These are phyloP conservation scores for Phragmites australis DNA, from an alignment of 176 grass and related monocot genomes.

Conservation along the genomic window DNA sequence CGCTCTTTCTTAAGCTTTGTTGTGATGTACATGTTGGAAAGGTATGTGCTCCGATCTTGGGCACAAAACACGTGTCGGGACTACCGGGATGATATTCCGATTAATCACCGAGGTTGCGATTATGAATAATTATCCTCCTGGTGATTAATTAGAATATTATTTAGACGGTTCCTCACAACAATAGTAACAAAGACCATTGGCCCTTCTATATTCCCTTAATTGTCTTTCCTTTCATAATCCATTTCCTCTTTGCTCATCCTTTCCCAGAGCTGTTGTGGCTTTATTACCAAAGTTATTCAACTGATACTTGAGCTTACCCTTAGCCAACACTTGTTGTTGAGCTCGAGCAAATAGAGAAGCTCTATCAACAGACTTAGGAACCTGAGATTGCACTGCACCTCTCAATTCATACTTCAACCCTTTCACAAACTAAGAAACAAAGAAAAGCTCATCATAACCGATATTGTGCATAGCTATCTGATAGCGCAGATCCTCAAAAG, in stretches of 20 bases:
- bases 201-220: background rate
- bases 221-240: background rate
- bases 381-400: background rate
- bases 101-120: too few relatives aligned
- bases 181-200: background rate
- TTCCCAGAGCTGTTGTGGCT: too few relatives aligned
- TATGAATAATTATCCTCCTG: too few relatives aligned
- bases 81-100: too few relatives aligned
- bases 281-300: too few relatives aligned
- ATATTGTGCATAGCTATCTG: background rate
- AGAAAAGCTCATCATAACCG: background rate
- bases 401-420: background rate
- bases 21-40: too few relatives aligned
- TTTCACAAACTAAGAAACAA: background rate
- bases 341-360: background rate
- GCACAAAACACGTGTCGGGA: too few relatives aligned
- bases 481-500: background rate
- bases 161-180: too few relatives aligned
- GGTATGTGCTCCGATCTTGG: too few relatives aligned
- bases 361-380: fast-evolving
- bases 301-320: background rate
- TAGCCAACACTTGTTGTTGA: background rate
- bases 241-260: fast-evolving
- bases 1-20: too few relatives aligned
- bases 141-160: too few relatives aligned